phyloP scores from a whole-genome alignment of 352 stramenopile genomes.

The Phytopythium delawarense region DNA sequence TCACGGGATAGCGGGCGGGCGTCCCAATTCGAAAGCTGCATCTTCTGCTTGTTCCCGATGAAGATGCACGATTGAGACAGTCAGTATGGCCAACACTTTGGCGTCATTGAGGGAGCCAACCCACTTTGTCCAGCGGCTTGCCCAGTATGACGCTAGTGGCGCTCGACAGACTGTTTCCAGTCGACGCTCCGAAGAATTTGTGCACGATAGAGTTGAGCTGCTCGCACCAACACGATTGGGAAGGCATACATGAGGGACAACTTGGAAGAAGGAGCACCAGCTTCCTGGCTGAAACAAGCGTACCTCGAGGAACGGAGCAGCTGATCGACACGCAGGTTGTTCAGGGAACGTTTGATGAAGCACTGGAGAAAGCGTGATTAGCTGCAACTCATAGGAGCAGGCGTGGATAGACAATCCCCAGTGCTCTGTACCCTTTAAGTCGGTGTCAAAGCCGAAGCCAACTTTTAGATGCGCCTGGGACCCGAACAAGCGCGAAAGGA shows the following conservation, averaged over 20 bases:
- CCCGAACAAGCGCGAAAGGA: conserved; percentile 36
- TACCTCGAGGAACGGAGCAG: conserved; percentile 52
- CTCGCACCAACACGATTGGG: not conserved
- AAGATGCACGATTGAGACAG: not conserved
- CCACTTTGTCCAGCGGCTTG: conserved; percentile 62
- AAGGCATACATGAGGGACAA: not conserved
- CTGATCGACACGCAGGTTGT: conserved; percentile 21
- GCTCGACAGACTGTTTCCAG: conserved; percentile 58
- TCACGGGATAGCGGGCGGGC: conserved; percentile 38
- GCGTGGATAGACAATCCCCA: not conserved
- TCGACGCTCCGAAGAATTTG: conserved; percentile 25
- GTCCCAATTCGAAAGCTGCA: conserved; percentile 75
- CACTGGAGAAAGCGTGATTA: conserved; percentile 21
- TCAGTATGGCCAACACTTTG: not conserved
- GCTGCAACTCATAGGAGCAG: not conserved
- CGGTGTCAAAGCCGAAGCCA: conserved; percentile 68
- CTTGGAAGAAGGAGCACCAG: not conserved
- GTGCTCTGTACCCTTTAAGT: conserved; percentile 50
- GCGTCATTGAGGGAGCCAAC: not conserved
- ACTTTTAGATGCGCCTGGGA: conserved; percentile 37
- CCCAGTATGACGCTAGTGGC: conserved; percentile 38
- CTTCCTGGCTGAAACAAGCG: not conserved
- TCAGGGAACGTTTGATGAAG: conserved; percentile 73
- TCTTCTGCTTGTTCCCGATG: conserved; percentile 22
- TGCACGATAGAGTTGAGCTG: conserved; percentile 36